These are phyloP conservation scores for Fusarium sp. DNA, from an alignment of 2,329 filamentous ascomycete species.

Conservation along the genomic window DNA sequence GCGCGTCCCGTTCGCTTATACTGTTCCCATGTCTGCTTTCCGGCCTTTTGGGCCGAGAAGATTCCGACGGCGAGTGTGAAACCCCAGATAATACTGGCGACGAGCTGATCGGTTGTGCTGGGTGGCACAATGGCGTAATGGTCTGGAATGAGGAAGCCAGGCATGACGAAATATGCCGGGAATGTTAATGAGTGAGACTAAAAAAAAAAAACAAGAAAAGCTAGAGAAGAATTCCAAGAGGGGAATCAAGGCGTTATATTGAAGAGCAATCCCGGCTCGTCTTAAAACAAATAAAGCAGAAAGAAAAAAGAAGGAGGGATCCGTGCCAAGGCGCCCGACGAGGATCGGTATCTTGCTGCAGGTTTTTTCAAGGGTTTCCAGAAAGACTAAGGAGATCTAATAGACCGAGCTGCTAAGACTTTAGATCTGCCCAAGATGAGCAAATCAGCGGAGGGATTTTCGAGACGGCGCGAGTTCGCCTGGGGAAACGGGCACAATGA, in stretches of 20 bases:
- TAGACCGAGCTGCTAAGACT: not conserved
- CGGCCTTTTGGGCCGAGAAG: slow-evolving; percentile 37
- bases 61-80: slow-evolving; percentile 42
- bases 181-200: not conserved
- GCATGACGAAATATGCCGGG: slow-evolving; percentile 1
- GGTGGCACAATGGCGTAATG: slow-evolving; percentile 29
- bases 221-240: no score
- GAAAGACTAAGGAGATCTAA: slow-evolving; percentile 3
- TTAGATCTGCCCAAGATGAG: not conserved
- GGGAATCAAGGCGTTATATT: no score
- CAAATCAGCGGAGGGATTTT: not conserved
- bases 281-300: slow-evolving; percentile 1
- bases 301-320: not conserved
- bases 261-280: not conserved
- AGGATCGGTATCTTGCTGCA: slow-evolving; percentile 1
- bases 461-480: not conserved
- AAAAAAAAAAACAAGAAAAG: not conserved
- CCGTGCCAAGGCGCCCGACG: not conserved
- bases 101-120: slow-evolving; percentile 30
- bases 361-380: not conserved
- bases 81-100: slow-evolving; percentile 47
- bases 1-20: slow-evolving; percentile 32
- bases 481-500: not conserved
- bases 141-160: slow-evolving; percentile 37
- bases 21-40: slow-evolving; percentile 38